Conservation (phyloP, 306 rosid species). For the Mimosa pudica region DNA sequence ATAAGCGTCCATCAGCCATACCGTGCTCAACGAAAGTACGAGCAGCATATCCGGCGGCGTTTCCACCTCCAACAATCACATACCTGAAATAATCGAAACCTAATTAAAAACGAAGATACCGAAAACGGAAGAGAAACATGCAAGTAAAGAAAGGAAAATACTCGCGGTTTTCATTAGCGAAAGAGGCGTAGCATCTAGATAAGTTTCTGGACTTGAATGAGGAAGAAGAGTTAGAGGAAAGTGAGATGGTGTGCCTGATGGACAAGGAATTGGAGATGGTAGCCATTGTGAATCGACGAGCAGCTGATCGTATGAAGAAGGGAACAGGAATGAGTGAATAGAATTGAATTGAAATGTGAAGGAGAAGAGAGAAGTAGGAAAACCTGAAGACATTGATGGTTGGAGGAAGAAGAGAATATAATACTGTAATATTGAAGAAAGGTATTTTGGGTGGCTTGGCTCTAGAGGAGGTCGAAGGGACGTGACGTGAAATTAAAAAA, state of each 20-base stretch:
- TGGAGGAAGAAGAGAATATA: neutral
- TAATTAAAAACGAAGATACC: neutral
- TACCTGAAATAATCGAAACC: slow-evolving; percentile 46
- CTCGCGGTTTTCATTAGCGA: slow-evolving; percentile 84
- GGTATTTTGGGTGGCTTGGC: slow-evolving; percentile 24
- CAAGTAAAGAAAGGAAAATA: slow-evolving; percentile 32
- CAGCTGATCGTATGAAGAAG: slow-evolving; percentile 37
- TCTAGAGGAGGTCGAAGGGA: slow-evolving; percentile 51
- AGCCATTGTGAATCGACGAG: slow-evolving; percentile 61
- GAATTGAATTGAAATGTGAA: slow-evolving; percentile 31
- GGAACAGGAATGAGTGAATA: slow-evolving; percentile 28
- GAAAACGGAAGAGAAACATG: neutral
- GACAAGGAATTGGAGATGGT: slow-evolving; percentile 51
- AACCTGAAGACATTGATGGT: slow-evolving; percentile 49
- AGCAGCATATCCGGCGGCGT: slow-evolving; percentile 95
- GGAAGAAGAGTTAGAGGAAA: slow-evolving; percentile 48
- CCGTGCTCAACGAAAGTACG: slow-evolving; percentile 91
- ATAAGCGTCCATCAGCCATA: slow-evolving; percentile 93
- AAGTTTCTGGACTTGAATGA: slow-evolving; percentile 47
- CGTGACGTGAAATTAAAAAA: slow-evolving; percentile 18
- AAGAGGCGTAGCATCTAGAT: slow-evolving; percentile 66
- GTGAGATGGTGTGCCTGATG: slow-evolving; percentile 54
- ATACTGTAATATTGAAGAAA: too few relatives aligned
- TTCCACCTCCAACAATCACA: slow-evolving; percentile 98
- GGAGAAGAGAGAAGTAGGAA: slow-evolving; percentile 8